Base-by-base conservation (phyloP, 345 rosid genomes). In the Acer saccharum region DNA sequence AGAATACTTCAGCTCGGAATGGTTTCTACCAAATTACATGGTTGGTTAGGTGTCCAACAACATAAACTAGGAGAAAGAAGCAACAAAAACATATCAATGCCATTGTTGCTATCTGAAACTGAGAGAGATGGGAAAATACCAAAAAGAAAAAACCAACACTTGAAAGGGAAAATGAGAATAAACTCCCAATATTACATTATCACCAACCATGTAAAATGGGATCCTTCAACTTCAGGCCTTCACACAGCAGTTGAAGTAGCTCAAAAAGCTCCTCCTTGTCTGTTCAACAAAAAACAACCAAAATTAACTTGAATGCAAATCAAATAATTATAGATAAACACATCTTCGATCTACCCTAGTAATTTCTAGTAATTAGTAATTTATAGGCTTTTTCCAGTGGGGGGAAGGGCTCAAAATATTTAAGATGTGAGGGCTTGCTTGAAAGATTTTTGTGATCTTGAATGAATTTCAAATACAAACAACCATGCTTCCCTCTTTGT, bases 171-270 rank as follows among this genome's bases (percentile, higher is more conserved):
- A 32, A 32, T 32, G 39, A 32, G 39, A 32, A 2, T 32, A 32
- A 71, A 63, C 23, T 35, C 66, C 27, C 25, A 50, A 2, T 4
- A 52, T 5, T 71, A 63, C 78, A 64, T 23, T 50, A 65, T 64
- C 79, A 4, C 35, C 23, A 68, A 27, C 35, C 32, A 68, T 54
- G 16, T 46, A 18, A 14, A 32, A 46, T 18, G 2, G 17, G 54
- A 12, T 18, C 21, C 4, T 25, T 68, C 23, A 18, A 10, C 35
- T 64, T 89, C 84, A 90, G 61, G 96, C 96, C 82, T 86, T 93
- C 73, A 88, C 88, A 69, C 96, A 90, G 71, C 98, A 93, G 90
- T 86, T 90, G 91, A 93, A 93, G 88, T 77, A 93, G 87, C 92
- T 91, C 79, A 93, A 86, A 78, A 91, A 72, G 78, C 96, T 84